These are phyloP conservation scores for Trypanosoma melophagium DNA, from an alignment of 208 protist genomes.

Conservation along the genomic window DNA sequence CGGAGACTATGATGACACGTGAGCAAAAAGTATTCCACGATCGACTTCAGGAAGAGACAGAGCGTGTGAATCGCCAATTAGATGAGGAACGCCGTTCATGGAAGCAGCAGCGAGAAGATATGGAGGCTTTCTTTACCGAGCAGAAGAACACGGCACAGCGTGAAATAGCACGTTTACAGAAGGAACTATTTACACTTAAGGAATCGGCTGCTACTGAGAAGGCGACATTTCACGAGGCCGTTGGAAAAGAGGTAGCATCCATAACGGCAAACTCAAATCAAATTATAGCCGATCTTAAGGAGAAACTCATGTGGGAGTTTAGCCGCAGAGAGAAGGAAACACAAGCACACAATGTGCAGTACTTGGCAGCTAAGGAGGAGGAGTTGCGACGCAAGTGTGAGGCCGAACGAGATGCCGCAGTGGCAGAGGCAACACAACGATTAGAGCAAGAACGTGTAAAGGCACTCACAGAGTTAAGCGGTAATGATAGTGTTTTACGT, in stretches of 20 bases:
- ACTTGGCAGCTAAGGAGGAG: slow-evolving; percentile 58
- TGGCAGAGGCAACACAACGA: slow-evolving; percentile 61
- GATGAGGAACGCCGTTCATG: slow-evolving; percentile 58
- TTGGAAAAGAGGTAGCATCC: slow-evolving; percentile 60
- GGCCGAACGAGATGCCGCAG: slow-evolving; percentile 71
- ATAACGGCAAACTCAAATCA: slow-evolving; percentile 65
- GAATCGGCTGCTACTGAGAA: slow-evolving; percentile 52
- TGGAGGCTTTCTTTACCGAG: slow-evolving; percentile 66
- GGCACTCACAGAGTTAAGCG: slow-evolving; percentile 46
- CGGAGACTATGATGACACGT: slow-evolving; percentile 45
- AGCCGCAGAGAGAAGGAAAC: slow-evolving; percentile 55
- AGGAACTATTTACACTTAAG: slow-evolving; percentile 61
- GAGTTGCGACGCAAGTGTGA: slow-evolving; percentile 61
- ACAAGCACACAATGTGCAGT: slow-evolving; percentile 36
- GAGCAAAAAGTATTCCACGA: slow-evolving; percentile 62
- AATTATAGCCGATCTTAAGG: slow-evolving; percentile 55
- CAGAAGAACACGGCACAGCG: slow-evolving; percentile 59
- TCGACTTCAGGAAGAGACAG: slow-evolving; percentile 54
- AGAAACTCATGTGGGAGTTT: slow-evolving; percentile 69
- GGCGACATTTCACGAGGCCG: slow-evolving; percentile 70
- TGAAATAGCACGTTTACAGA: slow-evolving; percentile 62
- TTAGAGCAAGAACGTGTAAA: slow-evolving; percentile 67
- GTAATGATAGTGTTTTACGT: slow-evolving; percentile 60
- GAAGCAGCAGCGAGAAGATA: slow-evolving; percentile 56
- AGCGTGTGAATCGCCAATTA: slow-evolving; percentile 57